Evolutionary conservation across 2,329 filamentous ascomycete genomes (phyloP).

Genomic region (Fusarium equiseti): DNA sequence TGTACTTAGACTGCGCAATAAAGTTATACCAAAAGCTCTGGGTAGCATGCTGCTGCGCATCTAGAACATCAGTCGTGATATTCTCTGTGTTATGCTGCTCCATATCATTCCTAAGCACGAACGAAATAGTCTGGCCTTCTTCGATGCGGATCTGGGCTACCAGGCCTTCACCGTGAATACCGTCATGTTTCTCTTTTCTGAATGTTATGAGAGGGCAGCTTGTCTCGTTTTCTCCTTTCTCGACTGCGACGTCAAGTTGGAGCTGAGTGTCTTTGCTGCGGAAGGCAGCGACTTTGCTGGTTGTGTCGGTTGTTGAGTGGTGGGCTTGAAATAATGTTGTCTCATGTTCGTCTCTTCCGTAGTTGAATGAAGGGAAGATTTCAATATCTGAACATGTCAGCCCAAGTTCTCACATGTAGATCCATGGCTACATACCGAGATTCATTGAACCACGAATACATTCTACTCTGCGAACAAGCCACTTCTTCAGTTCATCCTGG

Average conservation of each 20-base stretch:
- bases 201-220: slow-evolving; percentile 67
- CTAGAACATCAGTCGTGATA: slow-evolving; percentile 69
- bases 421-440: slow-evolving; percentile 58
- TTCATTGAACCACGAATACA: slow-evolving; percentile 76
- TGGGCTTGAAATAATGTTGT: slow-evolving; percentile 65
- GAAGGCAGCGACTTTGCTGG: slow-evolving; percentile 74
- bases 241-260: slow-evolving; percentile 76
- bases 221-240: slow-evolving; percentile 61
- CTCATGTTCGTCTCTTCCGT: slow-evolving; percentile 72
- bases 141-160: slow-evolving; percentile 68
- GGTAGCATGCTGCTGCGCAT: slow-evolving; percentile 75
- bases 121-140: slow-evolving; percentile 77
- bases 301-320: slow-evolving; percentile 53
- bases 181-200: slow-evolving; percentile 62
- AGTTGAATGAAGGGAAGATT: slow-evolving; percentile 79
- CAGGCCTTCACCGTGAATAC: slow-evolving; percentile 72
- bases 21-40: slow-evolving; percentile 80
- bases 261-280: slow-evolving; percentile 69
- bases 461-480: slow-evolving; percentile 78
- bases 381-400: slow-evolving; percentile 66
- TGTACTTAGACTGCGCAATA: slow-evolving; percentile 77
- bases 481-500: slow-evolving; percentile 74
- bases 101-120: slow-evolving; percentile 74
- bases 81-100: slow-evolving; percentile 67
- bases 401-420: not conserved